Percentiles rank a stretch among this genome's conserved stretches.
These are phyloP conservation scores for Cercophora newfieldiana DNA, from an alignment of 495 filamentous ascomycete genomes.

Conservation along the genomic window DNA sequence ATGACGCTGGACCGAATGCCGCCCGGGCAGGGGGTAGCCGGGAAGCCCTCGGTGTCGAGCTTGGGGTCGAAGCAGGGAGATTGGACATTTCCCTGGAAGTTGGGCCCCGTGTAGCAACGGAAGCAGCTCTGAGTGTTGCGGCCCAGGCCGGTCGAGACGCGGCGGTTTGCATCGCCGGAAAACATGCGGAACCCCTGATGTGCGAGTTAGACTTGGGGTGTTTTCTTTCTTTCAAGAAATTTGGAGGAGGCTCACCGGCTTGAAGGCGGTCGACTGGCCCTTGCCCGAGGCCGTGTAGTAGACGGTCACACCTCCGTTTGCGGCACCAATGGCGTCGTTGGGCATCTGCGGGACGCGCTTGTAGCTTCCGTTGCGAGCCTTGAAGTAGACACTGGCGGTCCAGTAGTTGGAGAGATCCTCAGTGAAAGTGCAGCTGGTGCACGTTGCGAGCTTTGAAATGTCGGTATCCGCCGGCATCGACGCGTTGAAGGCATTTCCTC, in stretches of 20 bases:
- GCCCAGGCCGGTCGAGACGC: slow-evolving; percentile 32
- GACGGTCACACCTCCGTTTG: slow-evolving; percentile 32
- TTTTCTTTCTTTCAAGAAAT: neutral
- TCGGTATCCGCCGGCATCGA: slow-evolving; percentile 40
- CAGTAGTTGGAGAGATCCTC: slow-evolving; percentile 55
- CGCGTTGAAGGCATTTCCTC: slow-evolving; percentile 47
- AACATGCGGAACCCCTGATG: slow-evolving; percentile 53
- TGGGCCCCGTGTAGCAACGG: slow-evolving; percentile 34
- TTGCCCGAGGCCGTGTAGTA: slow-evolving; percentile 36
- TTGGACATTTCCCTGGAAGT: slow-evolving; percentile 43
- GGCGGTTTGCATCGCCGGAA: slow-evolving; percentile 42
- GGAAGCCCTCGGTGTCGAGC: slow-evolving; percentile 43
- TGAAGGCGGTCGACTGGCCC: slow-evolving; percentile 50
- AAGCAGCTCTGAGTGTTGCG: slow-evolving; percentile 45
- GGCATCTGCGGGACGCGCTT: slow-evolving; percentile 45
- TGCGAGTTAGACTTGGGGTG: neutral
- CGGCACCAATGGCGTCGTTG: slow-evolving; percentile 25
- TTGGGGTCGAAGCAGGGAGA: slow-evolving; percentile 43
- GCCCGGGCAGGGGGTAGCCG: slow-evolving; percentile 39
- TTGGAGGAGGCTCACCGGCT: slow-evolving; percentile 38
- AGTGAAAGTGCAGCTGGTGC: slow-evolving; percentile 46
- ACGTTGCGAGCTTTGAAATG: slow-evolving; percentile 37
- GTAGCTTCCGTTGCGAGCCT: slow-evolving; percentile 51
- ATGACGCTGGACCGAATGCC: slow-evolving; percentile 53
- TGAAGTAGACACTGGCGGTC: slow-evolving; percentile 55